Percentiles rank a stretch among this genome's conserved stretches.
These are phyloP conservation scores for Agrocybe chaxingu DNA, from an alignment of 768 basidiomycete genomes.

Conservation along the genomic window DNA sequence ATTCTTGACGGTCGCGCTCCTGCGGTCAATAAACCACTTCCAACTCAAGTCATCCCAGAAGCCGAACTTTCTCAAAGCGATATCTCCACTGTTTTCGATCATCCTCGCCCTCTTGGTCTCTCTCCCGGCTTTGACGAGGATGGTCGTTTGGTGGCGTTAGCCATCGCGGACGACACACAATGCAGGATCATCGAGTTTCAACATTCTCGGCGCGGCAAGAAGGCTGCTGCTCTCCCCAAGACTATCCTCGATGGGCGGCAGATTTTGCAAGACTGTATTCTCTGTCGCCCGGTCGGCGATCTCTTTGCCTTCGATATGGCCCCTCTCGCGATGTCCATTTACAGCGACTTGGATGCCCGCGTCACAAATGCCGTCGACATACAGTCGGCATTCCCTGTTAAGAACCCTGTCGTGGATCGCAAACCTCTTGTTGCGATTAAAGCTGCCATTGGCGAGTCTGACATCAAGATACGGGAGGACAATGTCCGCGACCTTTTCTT, in stretches of 20 bases:
- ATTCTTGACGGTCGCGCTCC: conserved; percentile 28
- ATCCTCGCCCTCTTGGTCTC: conserved; percentile 42
- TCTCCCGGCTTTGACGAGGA: conserved; percentile 44
- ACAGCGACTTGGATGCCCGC: conserved; percentile 36
- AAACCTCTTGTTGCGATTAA: conserved; percentile 40
- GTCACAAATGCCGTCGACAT: conserved; percentile 54
- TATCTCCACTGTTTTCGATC: conserved; percentile 27
- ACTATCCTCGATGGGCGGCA: conserved; percentile 21
- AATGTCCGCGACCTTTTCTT: conserved; percentile 36
- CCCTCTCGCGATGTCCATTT: conserved; percentile 46
- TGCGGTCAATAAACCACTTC: conserved; percentile 16
- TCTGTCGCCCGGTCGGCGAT: conserved; percentile 41
- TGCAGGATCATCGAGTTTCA: conserved; percentile 35
- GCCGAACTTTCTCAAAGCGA: conserved; percentile 15
- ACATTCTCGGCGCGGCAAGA: conserved; percentile 10
- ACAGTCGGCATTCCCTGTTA: conserved; percentile 42
- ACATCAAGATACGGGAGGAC: conserved; percentile 28
- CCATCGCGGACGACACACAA: conserved; percentile 36
- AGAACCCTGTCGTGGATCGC: conserved; percentile 24
- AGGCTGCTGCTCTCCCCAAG: conserved; percentile 11
- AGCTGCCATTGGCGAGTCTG: conserved; percentile 31
- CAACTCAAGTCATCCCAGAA: conserved; percentile 24
- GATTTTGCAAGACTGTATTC: conserved; percentile 36
- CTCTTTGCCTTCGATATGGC: conserved; percentile 56
- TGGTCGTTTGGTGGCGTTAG: conserved; percentile 43